Evolutionary conservation across 768 basidiomycete genomes (phyloP).

Genomic region (Termitomyces sp.): DNA sequence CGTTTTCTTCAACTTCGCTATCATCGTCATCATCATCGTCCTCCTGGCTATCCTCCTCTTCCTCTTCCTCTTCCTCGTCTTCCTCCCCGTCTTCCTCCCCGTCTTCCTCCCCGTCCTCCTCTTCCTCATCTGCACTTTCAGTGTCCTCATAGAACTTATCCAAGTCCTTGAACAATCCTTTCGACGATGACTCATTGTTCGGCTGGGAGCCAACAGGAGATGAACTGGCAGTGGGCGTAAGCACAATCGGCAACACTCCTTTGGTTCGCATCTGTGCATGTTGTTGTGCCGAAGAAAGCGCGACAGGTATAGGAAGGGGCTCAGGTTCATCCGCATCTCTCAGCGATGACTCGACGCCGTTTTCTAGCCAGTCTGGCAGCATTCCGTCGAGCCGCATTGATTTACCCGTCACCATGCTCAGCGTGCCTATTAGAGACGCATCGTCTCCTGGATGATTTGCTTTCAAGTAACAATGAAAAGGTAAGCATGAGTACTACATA

Average conservation of each 20-base stretch:
- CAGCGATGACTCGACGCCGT: constrained; percentile 73
- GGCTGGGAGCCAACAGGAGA: constrained; percentile 38
- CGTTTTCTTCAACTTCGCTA: neutral
- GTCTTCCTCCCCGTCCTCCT: constrained; percentile 21
- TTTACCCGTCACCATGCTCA: constrained; percentile 57
- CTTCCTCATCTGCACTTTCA: constrained; percentile 22
- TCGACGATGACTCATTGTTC: constrained; percentile 26
- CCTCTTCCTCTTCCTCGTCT: constrained; percentile 17
- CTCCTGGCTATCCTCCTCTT: constrained; percentile 8
- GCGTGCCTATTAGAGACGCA: constrained; percentile 54
- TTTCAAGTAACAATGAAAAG: neutral
- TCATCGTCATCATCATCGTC: neutral
- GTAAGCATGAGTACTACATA: constrained; percentile 10
- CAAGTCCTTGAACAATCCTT: constrained; percentile 52
- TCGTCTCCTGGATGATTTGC: constrained; percentile 25
- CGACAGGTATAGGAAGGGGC: constrained; percentile 27
- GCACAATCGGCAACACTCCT: constrained; percentile 42
- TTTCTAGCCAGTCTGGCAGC: constrained; percentile 85
- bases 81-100: constrained; percentile 23
- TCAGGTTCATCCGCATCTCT: constrained; percentile 63
- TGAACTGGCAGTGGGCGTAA: constrained; percentile 46
- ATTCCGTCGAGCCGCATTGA: constrained; percentile 42
- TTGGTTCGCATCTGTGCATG: constrained; percentile 11
- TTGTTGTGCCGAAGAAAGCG: constrained; percentile 31
- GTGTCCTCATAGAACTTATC: constrained; percentile 72